Conservation (phyloP, 2,329 filamentous ascomycete genomes). For the Hirsutella rhossiliensis region DNA sequence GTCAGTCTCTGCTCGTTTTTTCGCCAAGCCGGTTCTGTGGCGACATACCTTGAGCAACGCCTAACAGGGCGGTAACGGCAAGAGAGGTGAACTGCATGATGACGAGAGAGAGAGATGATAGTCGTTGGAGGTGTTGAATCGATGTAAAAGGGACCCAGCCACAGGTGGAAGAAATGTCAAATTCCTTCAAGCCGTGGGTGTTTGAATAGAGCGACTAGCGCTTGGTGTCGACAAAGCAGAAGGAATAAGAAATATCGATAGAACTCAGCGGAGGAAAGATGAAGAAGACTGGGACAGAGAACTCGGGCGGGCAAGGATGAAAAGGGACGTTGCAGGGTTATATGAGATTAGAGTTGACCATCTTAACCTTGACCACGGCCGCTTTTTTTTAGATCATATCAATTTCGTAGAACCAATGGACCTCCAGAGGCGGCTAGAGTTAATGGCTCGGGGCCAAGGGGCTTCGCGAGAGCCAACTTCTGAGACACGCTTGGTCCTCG, state of each 20-base stretch:
- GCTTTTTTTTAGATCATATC: not conserved
- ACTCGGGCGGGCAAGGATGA: not conserved
- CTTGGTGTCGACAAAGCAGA: not conserved
- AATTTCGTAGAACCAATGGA: not conserved
- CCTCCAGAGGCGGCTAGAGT: not conserved
- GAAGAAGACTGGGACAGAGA: not conserved
- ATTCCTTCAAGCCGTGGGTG: not conserved
- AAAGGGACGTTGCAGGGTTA: not conserved
- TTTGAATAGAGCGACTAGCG: not conserved
- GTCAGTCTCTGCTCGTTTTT: not conserved
- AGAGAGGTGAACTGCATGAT: slow-evolving; percentile 42
- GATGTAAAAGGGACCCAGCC: not conserved
- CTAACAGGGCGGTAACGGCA: slow-evolving; percentile 33
- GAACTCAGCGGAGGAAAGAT: not conserved
- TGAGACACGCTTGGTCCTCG: slow-evolving; percentile 7
- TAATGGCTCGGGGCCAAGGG: slow-evolving; percentile 2
- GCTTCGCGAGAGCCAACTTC: slow-evolving; percentile 1
- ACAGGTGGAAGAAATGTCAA: not conserved
- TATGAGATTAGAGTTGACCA: not conserved
- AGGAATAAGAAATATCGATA: not conserved
- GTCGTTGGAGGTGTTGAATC: not conserved
- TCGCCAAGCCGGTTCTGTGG: not conserved
- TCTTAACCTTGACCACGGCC: not conserved
- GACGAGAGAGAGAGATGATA: slow-evolving; percentile 8
- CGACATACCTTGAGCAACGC: slow-evolving; percentile 19